A percentile compares a stretch with the other conserved stretches of the same genome.
Conservation (phyloP, 345 rosid genomes). For the Linum trigynum region DNA sequence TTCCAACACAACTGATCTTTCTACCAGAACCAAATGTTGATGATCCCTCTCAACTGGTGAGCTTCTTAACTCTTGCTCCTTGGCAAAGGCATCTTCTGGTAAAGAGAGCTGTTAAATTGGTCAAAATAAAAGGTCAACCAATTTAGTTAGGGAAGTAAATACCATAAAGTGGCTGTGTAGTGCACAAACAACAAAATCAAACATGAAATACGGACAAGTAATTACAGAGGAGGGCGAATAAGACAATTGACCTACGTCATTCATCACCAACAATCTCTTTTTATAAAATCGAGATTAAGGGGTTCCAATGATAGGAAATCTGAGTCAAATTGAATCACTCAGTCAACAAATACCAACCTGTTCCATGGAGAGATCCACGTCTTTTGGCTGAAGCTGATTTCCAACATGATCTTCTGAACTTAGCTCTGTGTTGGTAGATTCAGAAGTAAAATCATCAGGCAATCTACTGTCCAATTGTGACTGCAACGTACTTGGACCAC, state of each 20-base stretch:
- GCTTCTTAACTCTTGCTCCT: conserved; percentile 1
- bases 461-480: conserved; percentile 2
- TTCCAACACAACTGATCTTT: neutral
- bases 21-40: neutral
- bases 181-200: neutral
- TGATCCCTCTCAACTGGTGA: neutral
- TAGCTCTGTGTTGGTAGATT: conserved; percentile 12
- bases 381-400: conserved; percentile 7
- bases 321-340: too few relatives aligned
- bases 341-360: neutral
- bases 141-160: neutral
- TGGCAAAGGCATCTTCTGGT: conserved; percentile 6
- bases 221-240: neutral
- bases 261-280: neutral
- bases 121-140: neutral
- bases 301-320: neutral
- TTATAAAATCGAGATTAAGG: neutral
- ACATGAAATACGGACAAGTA: neutral
- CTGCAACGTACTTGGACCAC: neutral
- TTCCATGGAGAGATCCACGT: conserved; percentile 4
- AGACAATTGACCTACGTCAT: neutral
- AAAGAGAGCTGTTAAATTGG: conserved; percentile 8
- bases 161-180: neutral
- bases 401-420: conserved; percentile 9
- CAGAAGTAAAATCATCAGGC: conserved; percentile 7